A percentile compares a stretch with the other conserved stretches of the same genome.
Conservation (phyloP, 2,329 filamentous ascomycete species). For the Monosporascus cannonballus region DNA sequence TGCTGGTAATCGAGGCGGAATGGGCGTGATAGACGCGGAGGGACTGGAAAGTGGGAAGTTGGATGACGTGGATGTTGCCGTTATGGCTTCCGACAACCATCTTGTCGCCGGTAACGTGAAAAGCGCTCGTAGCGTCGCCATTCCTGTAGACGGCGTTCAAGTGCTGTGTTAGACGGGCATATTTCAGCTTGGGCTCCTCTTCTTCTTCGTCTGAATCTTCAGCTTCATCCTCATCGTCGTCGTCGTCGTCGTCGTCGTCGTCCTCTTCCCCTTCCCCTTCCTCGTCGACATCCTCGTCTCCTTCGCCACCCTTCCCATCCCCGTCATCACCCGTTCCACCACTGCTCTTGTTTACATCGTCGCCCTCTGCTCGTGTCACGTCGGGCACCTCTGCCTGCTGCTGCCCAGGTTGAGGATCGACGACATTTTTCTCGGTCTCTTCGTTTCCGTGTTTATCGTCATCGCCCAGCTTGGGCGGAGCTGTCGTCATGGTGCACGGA, state of each 20-base stretch:
- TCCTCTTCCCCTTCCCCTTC: conserved; percentile 63
- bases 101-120: conserved; percentile 89
- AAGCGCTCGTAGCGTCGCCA: conserved; percentile 88
- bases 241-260: conserved; percentile 39
- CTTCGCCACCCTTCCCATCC: conserved; percentile 37
- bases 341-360: conserved; percentile 4
- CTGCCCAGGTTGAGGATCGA: conserved; percentile 7
- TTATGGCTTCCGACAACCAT: conserved; percentile 97
- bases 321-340: conserved; percentile 16
- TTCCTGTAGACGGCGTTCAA: conserved; percentile 82
- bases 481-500: conserved; percentile 33
- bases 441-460: conserved; percentile 5
- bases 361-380: conserved; percentile 12
- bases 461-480: conserved; percentile 29
- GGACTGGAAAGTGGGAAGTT: conserved; percentile 73
- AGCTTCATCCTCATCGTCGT: conserved; percentile 53
- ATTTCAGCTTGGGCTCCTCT: conserved; percentile 91
- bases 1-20: conserved; percentile 79
- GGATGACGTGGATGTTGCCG: conserved; percentile 84
- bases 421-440: neutral
- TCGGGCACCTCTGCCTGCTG: conserved; percentile 2
- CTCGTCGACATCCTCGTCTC: conserved; percentile 52
- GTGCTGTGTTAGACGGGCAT: conserved; percentile 76
- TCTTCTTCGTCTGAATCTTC: conserved; percentile 81
- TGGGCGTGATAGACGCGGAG: conserved; percentile 89